A percentile compares a stretch with the other conserved stretches of the same genome.
Evolutionary conservation across 2,329 filamentous ascomycete species (phyloP).

Genomic region (Pseudogymnoascus destructans): DNA sequence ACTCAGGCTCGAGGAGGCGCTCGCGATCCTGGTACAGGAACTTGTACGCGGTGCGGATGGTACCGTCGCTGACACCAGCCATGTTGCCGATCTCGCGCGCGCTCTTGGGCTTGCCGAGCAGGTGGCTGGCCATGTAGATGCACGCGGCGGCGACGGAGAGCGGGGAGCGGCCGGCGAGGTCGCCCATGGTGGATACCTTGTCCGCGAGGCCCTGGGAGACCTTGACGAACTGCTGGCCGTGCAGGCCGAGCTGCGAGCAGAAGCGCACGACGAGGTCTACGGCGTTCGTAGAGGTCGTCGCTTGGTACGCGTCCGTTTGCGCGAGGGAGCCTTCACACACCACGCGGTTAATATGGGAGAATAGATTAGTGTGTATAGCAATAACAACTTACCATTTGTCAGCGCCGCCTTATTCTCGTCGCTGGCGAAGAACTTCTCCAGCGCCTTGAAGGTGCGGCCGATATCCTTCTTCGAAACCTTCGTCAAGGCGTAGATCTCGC

Average conservation of each 20-base stretch:
- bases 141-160: constrained; percentile 88
- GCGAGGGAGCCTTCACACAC: constrained; percentile 19
- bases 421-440: constrained; percentile 77
- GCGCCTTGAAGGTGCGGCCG: constrained; percentile 81
- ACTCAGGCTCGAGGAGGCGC: constrained; percentile 60
- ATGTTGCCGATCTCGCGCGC: constrained; percentile 80
- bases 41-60: constrained; percentile 91
- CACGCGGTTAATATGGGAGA: constrained; percentile 22
- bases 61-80: constrained; percentile 88
- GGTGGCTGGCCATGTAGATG: constrained; percentile 88
- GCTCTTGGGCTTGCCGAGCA: constrained; percentile 65
- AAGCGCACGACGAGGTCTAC: constrained; percentile 80
- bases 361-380: constrained; percentile 17
- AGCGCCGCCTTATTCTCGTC: constrained; percentile 43
- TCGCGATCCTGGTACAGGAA: constrained; percentile 65
- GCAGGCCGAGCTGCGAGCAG: constrained; percentile 69
- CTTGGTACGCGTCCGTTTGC: constrained; percentile 48
- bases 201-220: constrained; percentile 68
- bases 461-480: constrained; percentile 97
- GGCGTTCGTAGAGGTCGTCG: constrained; percentile 64
- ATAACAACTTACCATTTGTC: constrained; percentile 37
- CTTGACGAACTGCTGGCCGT: constrained; percentile 60
- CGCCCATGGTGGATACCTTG: constrained; percentile 62
- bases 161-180: constrained; percentile 78
- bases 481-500: constrained; percentile 86